A percentile compares a stretch with the other conserved stretches of the same genome.
These are phyloP conservation scores for Fusarium palustre DNA, from an alignment of 2,329 filamentous ascomycete species.

Conservation along the genomic window DNA sequence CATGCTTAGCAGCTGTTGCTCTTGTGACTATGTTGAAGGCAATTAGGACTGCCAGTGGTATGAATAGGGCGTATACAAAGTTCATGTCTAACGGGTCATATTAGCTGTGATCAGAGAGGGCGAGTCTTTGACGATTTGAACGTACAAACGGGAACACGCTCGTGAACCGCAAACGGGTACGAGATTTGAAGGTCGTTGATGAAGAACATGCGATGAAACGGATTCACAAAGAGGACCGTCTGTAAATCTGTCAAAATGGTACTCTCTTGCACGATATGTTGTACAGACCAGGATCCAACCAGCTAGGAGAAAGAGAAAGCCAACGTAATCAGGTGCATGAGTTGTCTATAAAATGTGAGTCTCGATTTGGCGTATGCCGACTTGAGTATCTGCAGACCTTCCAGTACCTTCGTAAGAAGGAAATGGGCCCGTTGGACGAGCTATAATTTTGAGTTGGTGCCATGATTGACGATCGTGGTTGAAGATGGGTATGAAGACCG, in stretches of 20 bases:
- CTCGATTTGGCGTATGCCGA: background rate
- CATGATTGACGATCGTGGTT: slow-evolving; percentile 38
- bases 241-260: slow-evolving; percentile 29
- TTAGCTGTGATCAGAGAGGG: slow-evolving; percentile 2
- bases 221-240: slow-evolving; percentile 66
- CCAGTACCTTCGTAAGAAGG: slow-evolving; percentile 59
- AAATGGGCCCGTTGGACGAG: slow-evolving; percentile 39
- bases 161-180: slow-evolving; percentile 85
- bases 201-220: slow-evolving; percentile 95
- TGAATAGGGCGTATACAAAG: slow-evolving; percentile 79
- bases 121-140: slow-evolving; percentile 25
- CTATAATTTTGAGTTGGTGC: slow-evolving; percentile 40
- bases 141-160: slow-evolving; percentile 84
- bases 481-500: slow-evolving; percentile 3
- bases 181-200: slow-evolving; percentile 86
- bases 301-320: slow-evolving; percentile 75
- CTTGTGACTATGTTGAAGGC: slow-evolving; percentile 72
- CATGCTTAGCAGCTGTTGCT: slow-evolving; percentile 80
- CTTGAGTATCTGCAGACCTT: slow-evolving; percentile 51
- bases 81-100: slow-evolving; percentile 68
- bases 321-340: slow-evolving; percentile 89
- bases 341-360: slow-evolving; percentile 66
- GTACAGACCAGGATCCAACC: slow-evolving; percentile 71
- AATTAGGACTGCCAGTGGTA: slow-evolving; percentile 76
- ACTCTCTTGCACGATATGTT: background rate